phyloP scores from a whole-genome alignment of 805 yeast species.

The Barnettozyma populi region DNA sequence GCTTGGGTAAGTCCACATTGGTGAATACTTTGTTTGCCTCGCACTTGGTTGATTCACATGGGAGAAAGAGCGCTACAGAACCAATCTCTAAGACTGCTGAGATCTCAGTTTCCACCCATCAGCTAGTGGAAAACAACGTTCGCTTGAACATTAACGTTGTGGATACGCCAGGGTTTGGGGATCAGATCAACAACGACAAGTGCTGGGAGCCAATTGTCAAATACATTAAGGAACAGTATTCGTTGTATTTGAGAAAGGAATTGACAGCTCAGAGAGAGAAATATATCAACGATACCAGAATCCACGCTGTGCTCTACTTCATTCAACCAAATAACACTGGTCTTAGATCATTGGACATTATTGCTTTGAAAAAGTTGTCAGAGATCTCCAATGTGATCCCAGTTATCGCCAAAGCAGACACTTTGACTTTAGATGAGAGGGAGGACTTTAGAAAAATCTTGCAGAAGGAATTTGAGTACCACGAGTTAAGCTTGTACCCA shows the following conservation, averaged over 20 bases:
- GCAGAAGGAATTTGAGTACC: slow-evolving; percentile 69
- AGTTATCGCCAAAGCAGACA: slow-evolving; percentile 71
- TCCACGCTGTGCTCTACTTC: slow-evolving; percentile 89
- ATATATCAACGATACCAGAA: slow-evolving; percentile 78
- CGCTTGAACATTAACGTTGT: slow-evolving; percentile 79
- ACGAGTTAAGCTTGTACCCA: slow-evolving; percentile 79
- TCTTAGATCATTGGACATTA: slow-evolving; percentile 76
- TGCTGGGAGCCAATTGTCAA: slow-evolving; percentile 96
- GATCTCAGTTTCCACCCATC: slow-evolving; percentile 64
- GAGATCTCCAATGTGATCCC: slow-evolving; percentile 95
- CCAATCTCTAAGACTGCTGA: slow-evolving; percentile 86
- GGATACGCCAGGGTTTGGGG: slow-evolving; percentile 98
- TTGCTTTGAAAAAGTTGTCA: slow-evolving; percentile 74
- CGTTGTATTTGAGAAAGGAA: slow-evolving; percentile 85
- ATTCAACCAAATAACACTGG: slow-evolving; percentile 85
- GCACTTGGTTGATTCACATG: slow-evolving; percentile 67
- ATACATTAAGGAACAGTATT: slow-evolving; percentile 93
- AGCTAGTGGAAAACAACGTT: slow-evolving; percentile 80
- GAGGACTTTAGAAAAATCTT: slow-evolving; percentile 66
- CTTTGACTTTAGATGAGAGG: slow-evolving; percentile 83
- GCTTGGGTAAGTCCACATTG: slow-evolving; percentile 90
- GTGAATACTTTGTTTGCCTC: slow-evolving; percentile 87
- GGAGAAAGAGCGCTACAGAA: slow-evolving; percentile 60
- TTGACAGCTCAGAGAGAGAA: slow-evolving; percentile 91
- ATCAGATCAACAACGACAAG: slow-evolving; percentile 89